Evolutionary conservation across 2,329 filamentous ascomycete species (phyloP).

Genomic region (Pseudogymnoascus sp.): DNA sequence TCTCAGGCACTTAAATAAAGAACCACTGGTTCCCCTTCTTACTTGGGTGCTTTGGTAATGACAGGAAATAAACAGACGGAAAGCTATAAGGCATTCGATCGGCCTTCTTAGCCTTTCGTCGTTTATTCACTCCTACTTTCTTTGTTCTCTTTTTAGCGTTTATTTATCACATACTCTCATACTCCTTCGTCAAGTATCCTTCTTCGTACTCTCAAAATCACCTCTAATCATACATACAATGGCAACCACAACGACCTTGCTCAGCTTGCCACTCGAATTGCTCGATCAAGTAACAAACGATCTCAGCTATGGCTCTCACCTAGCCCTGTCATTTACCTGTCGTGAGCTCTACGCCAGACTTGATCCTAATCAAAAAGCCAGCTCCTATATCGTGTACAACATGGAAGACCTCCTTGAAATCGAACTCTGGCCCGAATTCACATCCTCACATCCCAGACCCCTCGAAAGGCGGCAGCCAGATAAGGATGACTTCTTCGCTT

Average conservation of each 20-base stretch:
- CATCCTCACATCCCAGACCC: background rate
- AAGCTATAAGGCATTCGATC: background rate
- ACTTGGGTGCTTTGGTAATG: background rate
- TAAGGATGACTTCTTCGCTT: background rate
- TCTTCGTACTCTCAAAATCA: background rate
- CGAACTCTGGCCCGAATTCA: background rate
- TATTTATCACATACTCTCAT: background rate
- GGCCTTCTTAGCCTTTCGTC: background rate
- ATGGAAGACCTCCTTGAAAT: background rate
- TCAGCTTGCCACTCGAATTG: background rate
- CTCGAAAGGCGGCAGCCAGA: background rate
- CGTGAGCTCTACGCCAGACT: background rate
- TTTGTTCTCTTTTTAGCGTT: background rate
- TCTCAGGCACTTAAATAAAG: too few species aligned
- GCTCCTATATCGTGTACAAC: too few species aligned
- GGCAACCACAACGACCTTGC: background rate
- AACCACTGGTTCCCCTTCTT: background rate
- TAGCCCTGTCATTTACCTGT: background rate
- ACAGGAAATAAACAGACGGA: background rate
- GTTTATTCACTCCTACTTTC: background rate
- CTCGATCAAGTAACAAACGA: background rate
- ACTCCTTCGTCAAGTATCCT: background rate
- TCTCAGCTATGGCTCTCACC: background rate
- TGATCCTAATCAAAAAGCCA: background rate
- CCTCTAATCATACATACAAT: background rate